phyloP scores from a whole-genome alignment of 208 protist species.

The Trypanosomatidae sp. region DNA sequence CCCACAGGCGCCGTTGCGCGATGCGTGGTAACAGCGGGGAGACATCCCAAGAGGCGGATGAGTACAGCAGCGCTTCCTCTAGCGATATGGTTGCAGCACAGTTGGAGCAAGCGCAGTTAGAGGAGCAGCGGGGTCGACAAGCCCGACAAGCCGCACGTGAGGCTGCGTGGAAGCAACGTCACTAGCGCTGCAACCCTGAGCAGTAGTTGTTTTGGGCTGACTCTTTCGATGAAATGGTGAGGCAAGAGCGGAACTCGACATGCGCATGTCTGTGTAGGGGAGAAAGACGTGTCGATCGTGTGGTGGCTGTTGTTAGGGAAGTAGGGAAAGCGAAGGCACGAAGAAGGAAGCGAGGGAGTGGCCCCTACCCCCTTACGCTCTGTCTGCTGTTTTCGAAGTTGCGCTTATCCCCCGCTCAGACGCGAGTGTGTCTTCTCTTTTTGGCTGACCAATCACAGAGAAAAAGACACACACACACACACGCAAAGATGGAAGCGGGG shows the following conservation, averaged over 20 bases:
- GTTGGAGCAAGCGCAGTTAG: conserved; percentile 15
- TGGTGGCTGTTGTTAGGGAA: not conserved
- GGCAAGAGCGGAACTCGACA: not conserved
- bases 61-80: not conserved
- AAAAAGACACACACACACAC: not conserved
- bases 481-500: not conserved
- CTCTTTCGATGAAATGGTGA: not conserved
- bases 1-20: conserved; percentile 5
- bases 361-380: not conserved
- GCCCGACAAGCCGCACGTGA: conserved; percentile 15
- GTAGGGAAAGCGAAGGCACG: not conserved
- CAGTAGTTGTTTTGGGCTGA: not conserved
- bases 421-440: not conserved
- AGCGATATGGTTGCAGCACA: not conserved
- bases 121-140: conserved; percentile 8
- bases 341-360: not conserved
- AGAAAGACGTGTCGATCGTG: not conserved
- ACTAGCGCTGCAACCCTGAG: not conserved
- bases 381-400: not conserved
- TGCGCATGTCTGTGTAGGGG: not conserved
- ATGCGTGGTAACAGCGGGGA: conserved; percentile 4
- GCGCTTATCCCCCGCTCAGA: not conserved
- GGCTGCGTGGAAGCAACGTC: conserved; percentile 19
- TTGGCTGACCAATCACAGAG: not conserved
- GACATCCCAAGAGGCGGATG: not conserved